Evolutionary conservation across 805 yeast genomes (phyloP).

Genomic region (Metschnikowia koreensis): DNA sequence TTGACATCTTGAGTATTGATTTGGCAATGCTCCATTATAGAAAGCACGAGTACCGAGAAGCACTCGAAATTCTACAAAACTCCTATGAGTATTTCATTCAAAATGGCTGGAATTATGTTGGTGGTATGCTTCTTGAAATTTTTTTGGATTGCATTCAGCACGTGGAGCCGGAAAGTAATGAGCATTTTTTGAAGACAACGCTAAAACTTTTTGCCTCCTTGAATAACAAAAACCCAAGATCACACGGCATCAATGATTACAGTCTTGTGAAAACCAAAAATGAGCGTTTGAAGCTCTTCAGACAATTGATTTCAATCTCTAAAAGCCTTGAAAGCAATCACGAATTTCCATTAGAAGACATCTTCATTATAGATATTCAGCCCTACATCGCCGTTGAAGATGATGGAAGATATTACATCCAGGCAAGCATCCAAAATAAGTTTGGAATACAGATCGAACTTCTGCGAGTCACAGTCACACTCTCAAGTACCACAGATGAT

Average conservation of each 20-base stretch:
- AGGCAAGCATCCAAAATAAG: slow-evolving; percentile 30
- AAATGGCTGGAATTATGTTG: slow-evolving; percentile 75
- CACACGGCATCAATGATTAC: slow-evolving; percentile 29
- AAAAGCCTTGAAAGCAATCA: neutral
- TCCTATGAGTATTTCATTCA: slow-evolving; percentile 66
- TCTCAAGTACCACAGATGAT: slow-evolving; percentile 17
- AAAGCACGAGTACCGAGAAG: slow-evolving; percentile 52
- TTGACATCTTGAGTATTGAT: slow-evolving; percentile 74
- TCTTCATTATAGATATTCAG: slow-evolving; percentile 35
- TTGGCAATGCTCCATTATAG: slow-evolving; percentile 69
- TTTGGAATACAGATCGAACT: slow-evolving; percentile 25
- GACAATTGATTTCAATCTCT: slow-evolving; percentile 4
- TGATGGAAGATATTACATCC: slow-evolving; percentile 38
- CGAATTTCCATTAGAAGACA: slow-evolving; percentile 30
- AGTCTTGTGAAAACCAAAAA: slow-evolving; percentile 19
- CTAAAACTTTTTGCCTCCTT: slow-evolving; percentile 39
- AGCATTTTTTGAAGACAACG: slow-evolving; percentile 38
- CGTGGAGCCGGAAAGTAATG: slow-evolving; percentile 22
- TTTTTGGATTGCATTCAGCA: slow-evolving; percentile 68
- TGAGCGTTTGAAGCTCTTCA: slow-evolving; percentile 11
- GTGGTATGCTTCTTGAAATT: slow-evolving; percentile 60
- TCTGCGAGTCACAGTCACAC: slow-evolving; percentile 20
- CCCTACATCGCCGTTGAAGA: slow-evolving; percentile 35
- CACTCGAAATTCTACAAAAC: slow-evolving; percentile 61
- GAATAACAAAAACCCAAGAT: slow-evolving; percentile 12